These are phyloP conservation scores for Hibiscus tridactylites DNA, from an alignment of 345 rosid genomes.

Conservation along the genomic window DNA sequence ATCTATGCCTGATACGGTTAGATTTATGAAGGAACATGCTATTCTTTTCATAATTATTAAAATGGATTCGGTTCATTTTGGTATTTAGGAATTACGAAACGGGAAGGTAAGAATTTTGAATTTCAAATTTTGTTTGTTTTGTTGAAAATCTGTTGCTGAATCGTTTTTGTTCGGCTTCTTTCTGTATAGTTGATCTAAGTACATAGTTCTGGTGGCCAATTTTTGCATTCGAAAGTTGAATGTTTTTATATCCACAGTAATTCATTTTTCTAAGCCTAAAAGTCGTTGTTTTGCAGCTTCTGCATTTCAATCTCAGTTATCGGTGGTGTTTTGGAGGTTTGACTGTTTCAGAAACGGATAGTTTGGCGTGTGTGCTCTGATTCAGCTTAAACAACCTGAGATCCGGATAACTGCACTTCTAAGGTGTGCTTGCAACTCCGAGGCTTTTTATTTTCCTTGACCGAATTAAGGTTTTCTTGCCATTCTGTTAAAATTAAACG, in stretches of 20 bases:
- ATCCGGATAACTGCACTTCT: constrained; percentile 9
- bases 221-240: neutral
- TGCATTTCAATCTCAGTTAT: constrained; percentile 5
- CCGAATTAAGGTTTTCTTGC: neutral
- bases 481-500: neutral
- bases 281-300: neutral
- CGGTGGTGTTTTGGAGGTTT: neutral
- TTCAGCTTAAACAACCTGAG: constrained; percentile 9
- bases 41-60: neutral
- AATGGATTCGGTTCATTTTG: neutral
- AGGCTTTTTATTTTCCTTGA: neutral
- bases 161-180: neutral
- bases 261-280: neutral
- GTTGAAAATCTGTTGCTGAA: neutral
- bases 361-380: neutral
- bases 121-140: neutral
- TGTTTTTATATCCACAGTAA: too few species aligned
- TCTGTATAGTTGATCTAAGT: neutral
- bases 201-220: neutral
- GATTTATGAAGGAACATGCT: neutral
- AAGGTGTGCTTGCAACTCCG: neutral
- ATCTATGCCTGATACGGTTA: neutral
- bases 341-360: neutral
- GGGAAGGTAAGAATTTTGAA: neutral
- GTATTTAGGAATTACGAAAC: neutral